phyloP scores from a whole-genome alignment of 805 yeast genomes.

The Kodamaea hsintzibuensis region DNA sequence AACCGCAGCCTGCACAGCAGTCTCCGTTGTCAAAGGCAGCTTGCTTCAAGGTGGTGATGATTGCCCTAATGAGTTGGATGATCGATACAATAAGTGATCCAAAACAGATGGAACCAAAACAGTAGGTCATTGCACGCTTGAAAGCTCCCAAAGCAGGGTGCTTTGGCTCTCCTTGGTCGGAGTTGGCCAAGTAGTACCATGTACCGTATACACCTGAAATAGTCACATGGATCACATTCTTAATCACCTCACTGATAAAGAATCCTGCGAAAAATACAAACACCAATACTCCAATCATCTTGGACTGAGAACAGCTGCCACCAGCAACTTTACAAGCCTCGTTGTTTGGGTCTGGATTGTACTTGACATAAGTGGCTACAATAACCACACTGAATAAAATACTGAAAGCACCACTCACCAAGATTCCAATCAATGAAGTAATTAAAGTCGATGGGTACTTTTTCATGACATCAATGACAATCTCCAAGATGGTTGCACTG shows the following conservation, averaged over 20 bases:
- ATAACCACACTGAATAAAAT: slow-evolving; percentile 65
- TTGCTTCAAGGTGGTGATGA: slow-evolving; percentile 53
- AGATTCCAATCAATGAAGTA: slow-evolving; percentile 60
- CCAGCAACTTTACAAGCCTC: slow-evolving; percentile 57
- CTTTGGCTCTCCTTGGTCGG: slow-evolving; percentile 77
- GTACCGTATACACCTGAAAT: slow-evolving; percentile 85
- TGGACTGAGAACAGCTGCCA: slow-evolving; percentile 53
- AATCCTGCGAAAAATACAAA: slow-evolving; percentile 82
- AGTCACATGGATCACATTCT: slow-evolving; percentile 77
- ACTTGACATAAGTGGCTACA: slow-evolving; percentile 77
- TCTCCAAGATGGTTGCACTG: slow-evolving; percentile 66
- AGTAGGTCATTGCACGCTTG: slow-evolving; percentile 75
- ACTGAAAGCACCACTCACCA: slow-evolving; percentile 62
- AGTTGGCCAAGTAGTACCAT: slow-evolving; percentile 80
- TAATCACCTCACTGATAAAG: slow-evolving; percentile 78
- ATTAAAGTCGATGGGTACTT: slow-evolving; percentile 67
- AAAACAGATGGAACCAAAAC: slow-evolving; percentile 88
- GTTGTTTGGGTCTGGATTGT: slow-evolving; percentile 55
- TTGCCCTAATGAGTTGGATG: slow-evolving; percentile 63
- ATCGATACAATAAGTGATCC: slow-evolving; percentile 76
- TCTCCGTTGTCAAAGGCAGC: slow-evolving; percentile 54
- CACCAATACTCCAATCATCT: slow-evolving; percentile 67
- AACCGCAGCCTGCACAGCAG: slow-evolving; percentile 51
- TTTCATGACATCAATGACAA: slow-evolving; percentile 77
- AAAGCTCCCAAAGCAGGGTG: slow-evolving; percentile 82